These are phyloP conservation scores for Raphanus hybrid DNA, from an alignment of 441 rosid species.

Conservation along the genomic window DNA sequence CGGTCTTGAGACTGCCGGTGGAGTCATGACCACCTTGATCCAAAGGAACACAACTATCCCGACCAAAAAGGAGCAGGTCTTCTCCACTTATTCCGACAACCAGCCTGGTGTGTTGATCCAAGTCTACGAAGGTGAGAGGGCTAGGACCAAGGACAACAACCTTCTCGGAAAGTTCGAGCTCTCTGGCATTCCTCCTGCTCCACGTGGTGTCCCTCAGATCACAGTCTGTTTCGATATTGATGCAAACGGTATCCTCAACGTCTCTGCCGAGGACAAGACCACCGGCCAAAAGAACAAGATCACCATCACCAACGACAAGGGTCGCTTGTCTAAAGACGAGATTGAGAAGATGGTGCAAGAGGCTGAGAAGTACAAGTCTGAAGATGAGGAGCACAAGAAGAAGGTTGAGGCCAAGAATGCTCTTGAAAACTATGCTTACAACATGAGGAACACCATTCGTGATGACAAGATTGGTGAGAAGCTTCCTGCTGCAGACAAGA, in stretches of 20 bases:
- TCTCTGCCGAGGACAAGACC: neutral
- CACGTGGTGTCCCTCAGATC: neutral
- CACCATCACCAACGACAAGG: neutral
- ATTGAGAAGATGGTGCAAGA: neutral
- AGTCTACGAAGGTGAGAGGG: neutral
- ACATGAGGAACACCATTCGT: neutral
- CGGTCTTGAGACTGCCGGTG: neutral
- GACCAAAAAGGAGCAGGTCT: neutral
- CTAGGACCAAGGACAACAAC: neutral
- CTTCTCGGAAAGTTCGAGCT: neutral
- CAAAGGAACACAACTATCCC: neutral
- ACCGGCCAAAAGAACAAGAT: neutral
- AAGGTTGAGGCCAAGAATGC: neutral
- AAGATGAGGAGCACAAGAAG: neutral
- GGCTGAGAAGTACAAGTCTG: neutral
- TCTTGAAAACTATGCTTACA: neutral
- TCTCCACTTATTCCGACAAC: neutral
- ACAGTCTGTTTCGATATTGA: neutral
- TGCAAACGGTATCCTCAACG: neutral
- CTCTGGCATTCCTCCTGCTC: neutral
- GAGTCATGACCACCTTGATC: neutral
- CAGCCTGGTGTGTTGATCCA: conserved; percentile 7
- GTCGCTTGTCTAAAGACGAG: neutral
- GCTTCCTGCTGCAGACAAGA: neutral
- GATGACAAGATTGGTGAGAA: neutral